Conservation (phyloP, 768 basidiomycete species). For the Phanerodontia chrysosporium region DNA sequence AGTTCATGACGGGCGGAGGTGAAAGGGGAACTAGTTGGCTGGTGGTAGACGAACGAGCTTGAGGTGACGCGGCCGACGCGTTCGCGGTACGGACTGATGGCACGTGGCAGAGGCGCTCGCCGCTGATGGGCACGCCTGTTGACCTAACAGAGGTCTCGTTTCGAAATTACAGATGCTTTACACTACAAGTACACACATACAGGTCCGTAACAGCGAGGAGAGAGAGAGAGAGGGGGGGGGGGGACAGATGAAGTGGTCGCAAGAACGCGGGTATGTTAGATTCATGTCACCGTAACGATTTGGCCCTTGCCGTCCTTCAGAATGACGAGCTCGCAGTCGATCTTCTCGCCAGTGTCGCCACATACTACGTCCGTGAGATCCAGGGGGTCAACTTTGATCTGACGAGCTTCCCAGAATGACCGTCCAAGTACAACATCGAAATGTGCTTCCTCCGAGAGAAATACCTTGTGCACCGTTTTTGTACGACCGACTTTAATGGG, state of each 20-base stretch:
- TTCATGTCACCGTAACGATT: constrained; percentile 80
- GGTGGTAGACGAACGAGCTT: background rate
- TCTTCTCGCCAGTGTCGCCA: constrained; percentile 87
- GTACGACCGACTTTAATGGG: constrained; percentile 65
- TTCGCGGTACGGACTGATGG: constrained; percentile 8
- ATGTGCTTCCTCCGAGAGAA: constrained; percentile 90
- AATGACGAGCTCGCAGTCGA: constrained; percentile 89
- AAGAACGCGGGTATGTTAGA: background rate
- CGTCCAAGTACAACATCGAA: constrained; percentile 94
- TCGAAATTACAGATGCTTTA: too few species aligned
- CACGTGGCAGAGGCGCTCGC: background rate
- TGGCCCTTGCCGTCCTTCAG: constrained; percentile 89
- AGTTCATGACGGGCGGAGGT: constrained; percentile 48
- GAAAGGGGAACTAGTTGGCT: background rate
- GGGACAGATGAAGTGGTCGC: too few species aligned
- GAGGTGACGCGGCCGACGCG: constrained; percentile 21
- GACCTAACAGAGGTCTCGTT: too few species aligned
- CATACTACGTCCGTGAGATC: constrained; percentile 91
- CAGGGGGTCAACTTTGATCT: constrained; percentile 73
- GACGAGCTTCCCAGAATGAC: constrained; percentile 72
- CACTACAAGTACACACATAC: background rate
- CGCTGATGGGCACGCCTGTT: background rate
- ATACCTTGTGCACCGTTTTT: constrained; percentile 52
- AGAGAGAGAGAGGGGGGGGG: background rate
- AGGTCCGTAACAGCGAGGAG: background rate